phyloP scores from a whole-genome alignment of 1,284 basidiomycete genomes.

The Serendipita sp. region DNA sequence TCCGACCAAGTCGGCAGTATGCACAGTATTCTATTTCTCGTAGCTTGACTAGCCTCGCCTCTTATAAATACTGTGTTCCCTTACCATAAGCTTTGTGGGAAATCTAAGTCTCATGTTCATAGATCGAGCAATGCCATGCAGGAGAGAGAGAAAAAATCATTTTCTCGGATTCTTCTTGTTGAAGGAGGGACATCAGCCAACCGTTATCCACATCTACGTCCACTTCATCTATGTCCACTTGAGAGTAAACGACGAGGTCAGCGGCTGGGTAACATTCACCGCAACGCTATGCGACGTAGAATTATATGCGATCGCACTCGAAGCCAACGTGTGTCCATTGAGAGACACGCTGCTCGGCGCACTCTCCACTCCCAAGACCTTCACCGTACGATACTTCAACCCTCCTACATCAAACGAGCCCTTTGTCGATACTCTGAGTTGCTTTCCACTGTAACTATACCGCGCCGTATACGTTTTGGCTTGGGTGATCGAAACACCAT shows the following conservation, averaged over 20 bases:
- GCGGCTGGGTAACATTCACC: neutral
- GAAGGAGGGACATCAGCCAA: too few species aligned
- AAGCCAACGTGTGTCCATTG: slow-evolving; percentile 11
- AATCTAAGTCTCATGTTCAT: too few species aligned
- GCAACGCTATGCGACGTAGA: neutral
- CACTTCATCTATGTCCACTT: neutral
- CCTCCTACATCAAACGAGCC: slow-evolving; percentile 7
- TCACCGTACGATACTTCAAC: slow-evolving; percentile 6
- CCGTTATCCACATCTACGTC: too few species aligned
- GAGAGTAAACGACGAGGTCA: neutral
- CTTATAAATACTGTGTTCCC: too few species aligned
- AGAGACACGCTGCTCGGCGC: slow-evolving; percentile 6
- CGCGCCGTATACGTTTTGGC: neutral
- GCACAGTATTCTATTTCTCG: too few species aligned
- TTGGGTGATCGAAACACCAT: slow-evolving; percentile 32
- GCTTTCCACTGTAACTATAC: neutral
- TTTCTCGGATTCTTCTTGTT: too few species aligned
- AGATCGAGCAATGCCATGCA: too few species aligned
- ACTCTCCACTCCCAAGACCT: neutral
- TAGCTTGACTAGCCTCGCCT: too few species aligned
- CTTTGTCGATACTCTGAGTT: slow-evolving; percentile 7
- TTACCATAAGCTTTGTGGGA: too few species aligned
- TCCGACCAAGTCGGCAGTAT: too few species aligned
- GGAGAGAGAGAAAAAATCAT: too few species aligned
- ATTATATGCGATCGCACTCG: neutral